Conservation (phyloP, 2,329 filamentous ascomycete genomes). For the Trichophyton simii region DNA sequence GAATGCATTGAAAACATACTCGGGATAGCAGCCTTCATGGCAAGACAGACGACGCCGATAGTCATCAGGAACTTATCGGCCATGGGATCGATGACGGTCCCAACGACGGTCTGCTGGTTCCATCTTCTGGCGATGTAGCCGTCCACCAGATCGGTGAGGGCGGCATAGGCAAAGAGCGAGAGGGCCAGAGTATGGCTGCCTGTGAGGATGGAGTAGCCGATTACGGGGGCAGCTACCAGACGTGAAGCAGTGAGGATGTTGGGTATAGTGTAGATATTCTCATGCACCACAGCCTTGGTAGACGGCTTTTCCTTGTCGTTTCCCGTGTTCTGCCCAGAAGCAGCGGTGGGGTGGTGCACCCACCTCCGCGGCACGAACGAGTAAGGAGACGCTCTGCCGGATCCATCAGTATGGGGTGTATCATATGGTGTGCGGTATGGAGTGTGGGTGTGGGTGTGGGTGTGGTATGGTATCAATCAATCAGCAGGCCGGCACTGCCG, state of each 20-base stretch:
- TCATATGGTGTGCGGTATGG: no score
- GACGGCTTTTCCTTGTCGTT: no score
- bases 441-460: no score
- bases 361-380: no score
- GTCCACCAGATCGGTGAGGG: conserved; percentile 81
- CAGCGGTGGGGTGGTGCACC: no score
- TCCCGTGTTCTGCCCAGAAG: no score
- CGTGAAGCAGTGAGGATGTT: conserved; percentile 85
- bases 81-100: conserved; percentile 90
- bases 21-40: conserved; percentile 69
- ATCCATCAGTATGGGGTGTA: no score
- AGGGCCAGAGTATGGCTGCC: conserved; percentile 69
- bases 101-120: conserved; percentile 84
- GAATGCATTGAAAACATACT: conserved; percentile 38
- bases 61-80: conserved; percentile 97
- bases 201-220: conserved; percentile 80
- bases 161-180: conserved; percentile 81
- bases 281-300: conserved; percentile 36
- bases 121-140: conserved; percentile 85
- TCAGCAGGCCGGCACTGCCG: no score
- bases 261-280: conserved; percentile 95
- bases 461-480: no score
- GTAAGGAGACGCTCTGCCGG: no score
- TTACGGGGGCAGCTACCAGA: conserved; percentile 65
- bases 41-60: conserved; percentile 71